phyloP scores from a whole-genome alignment of 331 rosid genomes.

The Malus hybrid region DNA sequence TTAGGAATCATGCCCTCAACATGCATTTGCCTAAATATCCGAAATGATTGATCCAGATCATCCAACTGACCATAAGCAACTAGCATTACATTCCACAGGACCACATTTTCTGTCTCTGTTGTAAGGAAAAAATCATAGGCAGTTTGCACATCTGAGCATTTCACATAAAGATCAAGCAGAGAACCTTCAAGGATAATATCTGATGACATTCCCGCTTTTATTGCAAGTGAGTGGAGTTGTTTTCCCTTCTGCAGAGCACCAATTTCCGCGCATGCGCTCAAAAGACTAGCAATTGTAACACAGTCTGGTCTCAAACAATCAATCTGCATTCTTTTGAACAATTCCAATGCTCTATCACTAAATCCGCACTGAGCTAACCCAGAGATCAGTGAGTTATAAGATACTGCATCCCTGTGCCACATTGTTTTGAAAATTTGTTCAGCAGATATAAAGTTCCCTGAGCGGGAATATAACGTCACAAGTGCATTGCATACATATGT shows the following conservation, averaged over 20 bases:
- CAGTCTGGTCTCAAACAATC: slow-evolving; percentile 68
- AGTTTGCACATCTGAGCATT: slow-evolving; percentile 61
- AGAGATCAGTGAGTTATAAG: slow-evolving; percentile 81
- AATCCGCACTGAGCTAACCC: slow-evolving; percentile 69
- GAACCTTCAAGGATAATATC: slow-evolving; percentile 80
- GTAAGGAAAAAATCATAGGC: slow-evolving; percentile 70
- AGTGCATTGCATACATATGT: slow-evolving; percentile 87
- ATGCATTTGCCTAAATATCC: slow-evolving; percentile 66
- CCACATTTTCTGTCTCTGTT: slow-evolving; percentile 69
- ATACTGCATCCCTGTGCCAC: slow-evolving; percentile 57
- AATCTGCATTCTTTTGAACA: slow-evolving; percentile 59
- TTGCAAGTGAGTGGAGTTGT: slow-evolving; percentile 73
- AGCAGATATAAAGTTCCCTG: slow-evolving; percentile 48
- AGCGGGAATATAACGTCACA: slow-evolving; percentile 60
- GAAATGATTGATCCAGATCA: slow-evolving; percentile 49
- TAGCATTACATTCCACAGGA: slow-evolving; percentile 85
- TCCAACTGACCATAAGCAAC: slow-evolving; percentile 72
- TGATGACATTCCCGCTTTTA: slow-evolving; percentile 69
- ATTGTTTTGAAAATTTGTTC: slow-evolving; percentile 56
- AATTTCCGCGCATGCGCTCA: slow-evolving; percentile 63
- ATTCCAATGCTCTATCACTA: slow-evolving; percentile 47
- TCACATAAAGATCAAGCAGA: slow-evolving; percentile 82
- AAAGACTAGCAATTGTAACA: slow-evolving; percentile 77
- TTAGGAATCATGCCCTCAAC: slow-evolving; percentile 75
- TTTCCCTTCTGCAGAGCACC: slow-evolving; percentile 56